A percentile compares a stretch with the other conserved stretches of the same genome.
Evolutionary conservation across 345 rosid species (phyloP).

Genomic region (Eucalyptus erythrocorys): DNA sequence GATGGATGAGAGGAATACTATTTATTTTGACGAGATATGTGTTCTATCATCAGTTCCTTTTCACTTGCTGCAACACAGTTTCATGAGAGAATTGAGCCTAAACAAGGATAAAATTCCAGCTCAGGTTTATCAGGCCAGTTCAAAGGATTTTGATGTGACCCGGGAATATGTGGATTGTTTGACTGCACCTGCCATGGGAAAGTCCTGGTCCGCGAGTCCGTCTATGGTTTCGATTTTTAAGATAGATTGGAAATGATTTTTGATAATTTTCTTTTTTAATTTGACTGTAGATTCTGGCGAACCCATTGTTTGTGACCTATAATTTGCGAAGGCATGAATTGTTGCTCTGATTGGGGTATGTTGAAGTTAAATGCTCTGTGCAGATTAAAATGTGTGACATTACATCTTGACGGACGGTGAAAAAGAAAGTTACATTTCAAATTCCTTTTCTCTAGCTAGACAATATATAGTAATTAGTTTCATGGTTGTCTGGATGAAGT

Average conservation of each 20-base stretch:
- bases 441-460: not conserved
- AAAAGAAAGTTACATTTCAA: not conserved
- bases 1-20: not conserved
- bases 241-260: not conserved
- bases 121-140: not conserved
- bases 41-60: not conserved
- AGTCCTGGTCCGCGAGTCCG: not conserved
- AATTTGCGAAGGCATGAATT: not conserved
- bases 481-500: not conserved
- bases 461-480: too few species aligned
- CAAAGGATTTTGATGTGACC: not conserved
- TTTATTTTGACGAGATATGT: not conserved
- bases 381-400: not conserved
- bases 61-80: not conserved
- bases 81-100: not conserved
- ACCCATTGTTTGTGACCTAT: not conserved
- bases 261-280: not conserved
- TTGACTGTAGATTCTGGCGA: not conserved
- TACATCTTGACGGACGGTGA: not conserved
- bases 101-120: not conserved
- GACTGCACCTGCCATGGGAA: not conserved
- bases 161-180: not conserved
- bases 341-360: not conserved
- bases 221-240: not conserved
- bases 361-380: not conserved